A percentile compares a stretch with the other conserved stretches of the same genome.
phyloP scores from a whole-genome alignment of 2,329 filamentous ascomycete genomes.

The Juglanconis oblonga region DNA sequence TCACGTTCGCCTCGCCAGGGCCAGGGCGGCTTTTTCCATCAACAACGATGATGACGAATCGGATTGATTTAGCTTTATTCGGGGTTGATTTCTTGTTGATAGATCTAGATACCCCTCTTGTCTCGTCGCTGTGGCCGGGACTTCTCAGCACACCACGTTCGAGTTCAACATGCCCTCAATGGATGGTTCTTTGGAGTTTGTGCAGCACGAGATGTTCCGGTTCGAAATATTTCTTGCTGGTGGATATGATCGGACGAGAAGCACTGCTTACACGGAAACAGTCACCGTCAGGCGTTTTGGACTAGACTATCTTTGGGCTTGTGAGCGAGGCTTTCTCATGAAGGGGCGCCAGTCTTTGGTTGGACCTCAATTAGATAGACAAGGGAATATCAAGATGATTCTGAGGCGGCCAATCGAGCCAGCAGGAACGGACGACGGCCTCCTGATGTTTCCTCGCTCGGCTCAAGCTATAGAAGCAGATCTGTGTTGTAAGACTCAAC shows the following conservation, averaged over 20 bases:
- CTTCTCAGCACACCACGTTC: not conserved
- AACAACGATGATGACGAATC: constrained; percentile 10
- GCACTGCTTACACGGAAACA: not conserved
- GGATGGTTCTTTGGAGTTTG: not conserved
- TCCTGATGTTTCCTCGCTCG: not conserved
- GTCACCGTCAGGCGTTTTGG: not conserved
- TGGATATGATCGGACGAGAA: not conserved
- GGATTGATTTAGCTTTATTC: not conserved
- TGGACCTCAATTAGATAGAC: not conserved
- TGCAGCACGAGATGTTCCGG: not conserved
- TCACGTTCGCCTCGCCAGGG: constrained; percentile 38
- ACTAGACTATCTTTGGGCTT: not conserved
- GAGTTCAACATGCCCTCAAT: not conserved
- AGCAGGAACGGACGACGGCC: not conserved
- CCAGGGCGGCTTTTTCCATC: constrained; percentile 34
- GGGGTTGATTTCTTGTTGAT: not conserved
- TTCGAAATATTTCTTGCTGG: not conserved
- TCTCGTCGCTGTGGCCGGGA: not conserved
- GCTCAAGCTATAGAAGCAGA: too few species aligned
- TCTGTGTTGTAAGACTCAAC: too few species aligned
- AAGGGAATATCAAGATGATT: not conserved
- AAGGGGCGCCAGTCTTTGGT: not conserved
- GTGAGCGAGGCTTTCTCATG: not conserved
- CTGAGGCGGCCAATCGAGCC: not conserved
- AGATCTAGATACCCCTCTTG: not conserved